These are phyloP conservation scores for Halenospora varia DNA, from an alignment of 495 filamentous ascomycete species.

Conservation along the genomic window DNA sequence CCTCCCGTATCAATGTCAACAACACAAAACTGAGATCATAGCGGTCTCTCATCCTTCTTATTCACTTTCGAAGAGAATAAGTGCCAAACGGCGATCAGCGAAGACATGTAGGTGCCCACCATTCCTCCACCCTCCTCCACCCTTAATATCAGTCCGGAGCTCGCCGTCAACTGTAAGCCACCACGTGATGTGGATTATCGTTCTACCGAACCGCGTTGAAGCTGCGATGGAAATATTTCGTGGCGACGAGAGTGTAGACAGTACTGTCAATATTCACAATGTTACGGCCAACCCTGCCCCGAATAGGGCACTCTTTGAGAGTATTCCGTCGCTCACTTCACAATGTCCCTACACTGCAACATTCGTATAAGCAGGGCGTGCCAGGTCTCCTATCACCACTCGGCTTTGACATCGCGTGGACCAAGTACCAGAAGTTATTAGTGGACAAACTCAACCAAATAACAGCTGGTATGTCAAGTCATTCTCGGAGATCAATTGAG, in stretches of 20 bases:
- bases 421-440: constrained; percentile 69
- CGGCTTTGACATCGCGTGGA: constrained; percentile 75
- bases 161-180: constrained; percentile 8
- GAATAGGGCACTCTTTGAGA: constrained; percentile 13
- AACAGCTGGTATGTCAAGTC: constrained; percentile 57
- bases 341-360: constrained; percentile 52
- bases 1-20: constrained; percentile 6
- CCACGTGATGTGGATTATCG: not conserved
- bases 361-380: constrained; percentile 57
- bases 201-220: not conserved
- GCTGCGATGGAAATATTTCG: constrained; percentile 7
- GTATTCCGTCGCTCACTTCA: constrained; percentile 40
- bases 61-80: not conserved
- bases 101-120: not conserved
- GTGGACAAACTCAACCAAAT: constrained; percentile 70
- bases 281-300: constrained; percentile 25
- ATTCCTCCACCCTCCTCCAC: not conserved
- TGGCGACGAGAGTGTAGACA: not conserved
- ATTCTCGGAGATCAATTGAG: not conserved
- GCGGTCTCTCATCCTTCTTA: constrained; percentile 16
- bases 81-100: constrained; percentile 7
- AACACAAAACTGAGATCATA: constrained; percentile 7
- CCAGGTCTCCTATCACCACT: constrained; percentile 59
- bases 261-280: constrained; percentile 18
- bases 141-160: constrained; percentile 8